A percentile compares a stretch with the other conserved stretches of the same genome.
phyloP scores from a whole-genome alignment of 331 rosid species.

The Cydonia oblonga region DNA sequence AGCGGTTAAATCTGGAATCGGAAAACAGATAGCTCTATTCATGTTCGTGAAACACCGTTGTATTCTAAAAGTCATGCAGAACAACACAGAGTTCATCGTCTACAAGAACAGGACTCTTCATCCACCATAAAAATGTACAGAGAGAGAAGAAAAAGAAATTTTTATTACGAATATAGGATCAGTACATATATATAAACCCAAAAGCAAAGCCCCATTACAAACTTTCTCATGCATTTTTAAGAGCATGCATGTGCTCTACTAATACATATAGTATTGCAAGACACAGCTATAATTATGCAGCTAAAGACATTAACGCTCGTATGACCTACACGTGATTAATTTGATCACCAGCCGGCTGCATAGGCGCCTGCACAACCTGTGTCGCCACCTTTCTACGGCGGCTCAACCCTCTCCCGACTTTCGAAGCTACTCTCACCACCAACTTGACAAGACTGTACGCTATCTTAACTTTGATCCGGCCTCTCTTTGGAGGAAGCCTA shows the following conservation, averaged over 20 bases:
- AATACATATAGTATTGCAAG: not conserved
- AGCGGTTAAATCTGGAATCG: not conserved
- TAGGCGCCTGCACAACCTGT: conserved; percentile 12
- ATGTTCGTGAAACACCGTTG: not conserved
- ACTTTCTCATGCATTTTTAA: not conserved
- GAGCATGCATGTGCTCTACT: not conserved
- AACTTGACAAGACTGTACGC: conserved; percentile 10
- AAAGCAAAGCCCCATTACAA: not conserved
- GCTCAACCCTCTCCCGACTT: conserved; percentile 23
- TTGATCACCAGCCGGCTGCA: conserved; percentile 2
- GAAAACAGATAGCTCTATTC: not conserved
- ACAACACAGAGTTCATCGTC: not conserved
- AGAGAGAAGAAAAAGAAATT: not conserved
- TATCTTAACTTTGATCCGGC: conserved; percentile 47
- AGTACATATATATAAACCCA: not conserved
- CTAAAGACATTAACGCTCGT: not conserved
- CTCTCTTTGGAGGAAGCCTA: conserved; percentile 51
- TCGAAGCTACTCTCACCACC: conserved; percentile 12
- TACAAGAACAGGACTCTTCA: not conserved
- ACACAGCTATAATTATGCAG: not conserved
- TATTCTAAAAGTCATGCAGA: not conserved
- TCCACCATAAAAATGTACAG: not conserved
- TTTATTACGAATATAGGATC: not conserved
- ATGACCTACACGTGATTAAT: not conserved
- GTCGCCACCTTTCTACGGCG: conserved; percentile 24